These are phyloP conservation scores for Chamaecyparis obtusa DNA, from an alignment of 75 land plant genomes.

Conservation along the genomic window DNA sequence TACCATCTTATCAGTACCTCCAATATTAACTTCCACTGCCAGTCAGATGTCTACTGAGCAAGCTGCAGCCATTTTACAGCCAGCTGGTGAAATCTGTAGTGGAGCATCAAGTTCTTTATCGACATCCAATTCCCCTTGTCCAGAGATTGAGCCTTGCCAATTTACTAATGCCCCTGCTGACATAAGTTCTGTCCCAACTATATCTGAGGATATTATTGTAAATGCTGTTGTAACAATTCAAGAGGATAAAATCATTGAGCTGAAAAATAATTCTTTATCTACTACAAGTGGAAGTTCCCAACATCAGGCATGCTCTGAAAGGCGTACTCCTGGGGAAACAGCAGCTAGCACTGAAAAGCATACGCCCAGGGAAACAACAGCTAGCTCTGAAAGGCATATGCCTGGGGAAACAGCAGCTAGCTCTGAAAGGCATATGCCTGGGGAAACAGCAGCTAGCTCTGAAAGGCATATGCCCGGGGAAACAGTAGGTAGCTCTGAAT, in stretches of 20 bases:
- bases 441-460: not conserved
- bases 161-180: not conserved
- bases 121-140: constrained; percentile 1
- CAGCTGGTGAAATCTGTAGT: not conserved
- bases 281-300: not conserved
- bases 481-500: not conserved
- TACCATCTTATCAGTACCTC: not conserved
- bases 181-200: not conserved
- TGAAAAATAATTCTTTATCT: not conserved
- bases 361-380: not conserved
- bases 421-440: not conserved
- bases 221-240: not conserved
- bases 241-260: not conserved
- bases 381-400: not conserved
- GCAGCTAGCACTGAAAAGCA: not conserved
- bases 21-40: not conserved
- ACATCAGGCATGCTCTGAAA: constrained; percentile 2
- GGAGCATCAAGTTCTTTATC: not conserved
- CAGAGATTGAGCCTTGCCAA: not conserved
- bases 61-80: not conserved
- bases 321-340: not conserved
- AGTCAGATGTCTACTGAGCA: not conserved
- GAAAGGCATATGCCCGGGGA: not conserved
- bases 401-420: not conserved
- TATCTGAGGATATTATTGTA: not conserved